Conservation (phyloP, 1,139 yeast species). For the Zygosaccharomyces pseudobailii region DNA sequence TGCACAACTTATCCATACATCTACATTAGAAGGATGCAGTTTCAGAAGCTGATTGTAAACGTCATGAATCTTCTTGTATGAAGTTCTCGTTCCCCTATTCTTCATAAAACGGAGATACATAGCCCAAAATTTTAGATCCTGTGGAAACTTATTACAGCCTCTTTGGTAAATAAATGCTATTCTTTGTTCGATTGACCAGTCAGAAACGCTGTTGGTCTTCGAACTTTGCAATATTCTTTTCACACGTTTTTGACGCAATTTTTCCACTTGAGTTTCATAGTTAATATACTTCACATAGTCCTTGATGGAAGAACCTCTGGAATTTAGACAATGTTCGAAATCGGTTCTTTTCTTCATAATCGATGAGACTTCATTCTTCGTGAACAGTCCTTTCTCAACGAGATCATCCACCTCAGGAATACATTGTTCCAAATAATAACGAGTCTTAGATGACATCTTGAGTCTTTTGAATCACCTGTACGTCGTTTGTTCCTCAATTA, state of each 20-base stretch:
- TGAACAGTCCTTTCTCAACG: conserved; percentile 73
- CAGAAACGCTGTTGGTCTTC: conserved; percentile 58
- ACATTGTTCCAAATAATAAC: conserved; percentile 75
- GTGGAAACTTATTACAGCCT: conserved; percentile 76
- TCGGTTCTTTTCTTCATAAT: conserved; percentile 93
- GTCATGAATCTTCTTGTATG: conserved; percentile 75
- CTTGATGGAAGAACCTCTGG: conserved; percentile 73
- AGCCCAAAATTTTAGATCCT: conserved; percentile 73
- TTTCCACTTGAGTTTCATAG: conserved; percentile 78
- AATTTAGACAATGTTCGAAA: conserved; percentile 84
- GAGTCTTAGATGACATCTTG: conserved; percentile 65
- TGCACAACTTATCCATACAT: conserved; percentile 94
- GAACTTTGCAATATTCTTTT: conserved; percentile 52
- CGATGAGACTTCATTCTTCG: conserved; percentile 70
- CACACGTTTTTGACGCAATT: conserved; percentile 67
- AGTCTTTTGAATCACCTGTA: not conserved
- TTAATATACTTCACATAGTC: conserved; percentile 79
- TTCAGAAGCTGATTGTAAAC: conserved; percentile 75
- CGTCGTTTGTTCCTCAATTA: too few relatives aligned
- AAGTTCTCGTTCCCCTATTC: conserved; percentile 47
- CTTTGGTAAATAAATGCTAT: conserved; percentile 80
- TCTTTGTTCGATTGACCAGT: conserved; percentile 83
- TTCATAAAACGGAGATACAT: conserved; percentile 72
- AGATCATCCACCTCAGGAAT: conserved; percentile 93
- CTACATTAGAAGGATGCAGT: conserved; percentile 84